Evolutionary conservation across 108 stramenopile genomes (phyloP), one percentile per base, ranked within the genome.

Genomic region (Skeletonema potamos): DNA sequence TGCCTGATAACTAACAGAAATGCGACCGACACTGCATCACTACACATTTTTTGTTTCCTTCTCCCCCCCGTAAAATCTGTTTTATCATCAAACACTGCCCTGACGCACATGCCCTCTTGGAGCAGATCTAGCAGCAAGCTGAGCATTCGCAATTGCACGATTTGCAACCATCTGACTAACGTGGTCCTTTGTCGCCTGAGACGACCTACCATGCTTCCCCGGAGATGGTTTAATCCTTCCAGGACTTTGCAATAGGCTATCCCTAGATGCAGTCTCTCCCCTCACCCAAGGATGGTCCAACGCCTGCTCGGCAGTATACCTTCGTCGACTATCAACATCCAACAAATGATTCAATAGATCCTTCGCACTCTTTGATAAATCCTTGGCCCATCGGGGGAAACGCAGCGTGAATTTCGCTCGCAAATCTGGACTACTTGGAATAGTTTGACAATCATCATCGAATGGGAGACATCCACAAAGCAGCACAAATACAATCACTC

Each of bases 381-480:
- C 92, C 66, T 86, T 88, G 27, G 97, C 97, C 97, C 98, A 99
- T 22, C 88, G 83, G 20, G 98, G 97, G 76, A 96, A 98, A 7
- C 96, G 87, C 32, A 97, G 72, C 11, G 87, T 90, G 74, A 97
- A 99, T 65, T 92, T 97, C 6, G 81, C 63, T 22, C 82, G 69
- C 13, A 93, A 79, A 26, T 90, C 77, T 17, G 86, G 93, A 51
- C 90, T 88, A 56, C 82, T 83, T 1, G 95, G 86, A 2, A 95
- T 86, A 1, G 79, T 78, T 62, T 84, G 73, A 44, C 90, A 93
- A 79, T 99, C 98, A 71, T 99, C 98, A 74, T 99, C 98, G 74
- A 99, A 99, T 4, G 98, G 98, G 3, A 99, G 84, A 76, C 98
- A 99, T 4, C 98, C 98, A 76, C 98, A 94, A 9, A 97, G 82